Evolutionary conservation across 1,284 basidiomycete genomes (phyloP).

Genomic region (Neonothopanus nambi): DNA sequence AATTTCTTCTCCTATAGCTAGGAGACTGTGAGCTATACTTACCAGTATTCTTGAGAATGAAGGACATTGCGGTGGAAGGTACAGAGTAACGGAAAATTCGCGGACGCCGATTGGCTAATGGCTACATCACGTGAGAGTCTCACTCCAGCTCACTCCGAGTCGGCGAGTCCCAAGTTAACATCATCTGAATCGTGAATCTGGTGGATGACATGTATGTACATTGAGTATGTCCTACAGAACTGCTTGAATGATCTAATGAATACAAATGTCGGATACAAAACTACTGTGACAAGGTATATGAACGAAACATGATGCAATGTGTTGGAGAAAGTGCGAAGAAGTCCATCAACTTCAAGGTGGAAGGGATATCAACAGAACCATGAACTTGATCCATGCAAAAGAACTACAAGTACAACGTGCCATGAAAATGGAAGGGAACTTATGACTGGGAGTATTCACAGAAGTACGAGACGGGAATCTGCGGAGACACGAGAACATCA

Average conservation of each 20-base stretch:
- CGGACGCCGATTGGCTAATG: slow-evolving; percentile 16
- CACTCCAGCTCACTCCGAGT: not conserved
- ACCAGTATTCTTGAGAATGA: slow-evolving; percentile 52
- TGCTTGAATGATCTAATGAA: not conserved
- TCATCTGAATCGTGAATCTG: not conserved
- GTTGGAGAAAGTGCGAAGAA: too few relatives aligned
- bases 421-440: not conserved
- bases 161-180: not conserved
- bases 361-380: not conserved
- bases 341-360: too few relatives aligned
- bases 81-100: slow-evolving; percentile 15
- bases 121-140: not conserved
- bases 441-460: not conserved
- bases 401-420: too few relatives aligned
- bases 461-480: not conserved
- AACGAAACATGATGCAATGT: too few relatives aligned
- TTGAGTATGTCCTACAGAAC: not conserved
- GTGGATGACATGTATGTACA: not conserved
- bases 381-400: not conserved
- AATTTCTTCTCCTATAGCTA: not conserved
- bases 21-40: slow-evolving; percentile 17
- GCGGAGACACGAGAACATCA: not conserved
- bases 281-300: not conserved
- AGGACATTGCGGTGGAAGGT: slow-evolving; percentile 45
- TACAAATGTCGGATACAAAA: not conserved